Base-by-base conservation (phyloP, 78 protist species). In the Dictyostelium firmibasis region DNA sequence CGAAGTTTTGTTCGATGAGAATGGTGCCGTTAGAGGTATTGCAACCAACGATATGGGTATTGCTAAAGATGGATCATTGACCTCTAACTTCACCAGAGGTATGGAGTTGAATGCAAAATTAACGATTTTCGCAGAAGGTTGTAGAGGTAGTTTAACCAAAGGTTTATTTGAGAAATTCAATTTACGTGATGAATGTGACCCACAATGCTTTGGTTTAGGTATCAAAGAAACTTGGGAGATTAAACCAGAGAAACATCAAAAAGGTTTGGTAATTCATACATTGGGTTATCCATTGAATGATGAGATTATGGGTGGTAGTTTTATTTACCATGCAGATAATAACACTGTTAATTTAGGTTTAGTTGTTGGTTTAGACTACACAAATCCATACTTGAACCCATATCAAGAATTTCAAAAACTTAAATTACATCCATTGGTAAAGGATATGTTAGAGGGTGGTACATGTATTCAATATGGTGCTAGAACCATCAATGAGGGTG, bases 401-500 rank as follows among this genome's bases (percentile, higher is more conserved):
- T 99, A 94, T 96, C 69, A 50, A 67, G 99, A 98, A 91, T 97
- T 98, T 92, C 98, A 98, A 89, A 85, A 92, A 47, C 64, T 97
- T 23, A 99, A 99, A 92, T 76, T 35, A 8, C 99, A 98, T 83
- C 99, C 98, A 35, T 8, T n/a, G 29, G 92, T 86, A 33, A 29
- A 47, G 1, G 79, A 83, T 41, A 43, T 74, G 78, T 85, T 99
- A 38, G 98, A 96, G 53, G 99, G 99, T 29, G 99, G 98, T 60
- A 47, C 44, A 23, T 84, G 98, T 85, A 76, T 98, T 36, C 57
- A 91, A 23, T 99, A 98, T 78, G 99, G 99, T 31, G 99, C 99
- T 14, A 97, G 99, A 27, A 97, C 99, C 29, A 85, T 99, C 50
- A 97, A 96, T 91, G 99, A 99, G 85, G 99, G 99, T 27, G 99